Conservation (phyloP, 2,329 filamentous ascomycete genomes). For the Aspergillus floridensis region DNA sequence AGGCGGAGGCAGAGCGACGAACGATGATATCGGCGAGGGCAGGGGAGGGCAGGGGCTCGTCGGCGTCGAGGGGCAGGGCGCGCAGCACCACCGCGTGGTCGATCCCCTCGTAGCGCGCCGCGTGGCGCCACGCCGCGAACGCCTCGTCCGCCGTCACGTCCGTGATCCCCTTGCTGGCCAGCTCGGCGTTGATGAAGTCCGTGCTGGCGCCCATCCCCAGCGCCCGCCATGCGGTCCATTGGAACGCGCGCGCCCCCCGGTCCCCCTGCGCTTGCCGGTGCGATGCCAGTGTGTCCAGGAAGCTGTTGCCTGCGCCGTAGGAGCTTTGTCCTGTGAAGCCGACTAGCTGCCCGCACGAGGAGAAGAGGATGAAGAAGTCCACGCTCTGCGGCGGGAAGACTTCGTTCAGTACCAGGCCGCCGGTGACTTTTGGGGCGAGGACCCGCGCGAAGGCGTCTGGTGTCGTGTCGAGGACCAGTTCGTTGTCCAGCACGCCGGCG, state of each 20-base stretch:
- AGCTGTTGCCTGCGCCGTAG: conserved; percentile 8
- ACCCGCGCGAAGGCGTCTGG: conserved; percentile 1
- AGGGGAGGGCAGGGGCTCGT: conserved; percentile 25
- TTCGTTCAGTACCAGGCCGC: not conserved
- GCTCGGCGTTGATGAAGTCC: conserved; percentile 42
- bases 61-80: conserved; percentile 28
- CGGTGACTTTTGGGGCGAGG: conserved; percentile 5
- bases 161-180: conserved; percentile 44
- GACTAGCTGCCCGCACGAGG: conserved; percentile 10
- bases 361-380: conserved; percentile 10
- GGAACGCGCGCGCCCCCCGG: conserved; percentile 5
- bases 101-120: conserved; percentile 32
- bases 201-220: conserved; percentile 33
- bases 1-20: not conserved
- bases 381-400: conserved; percentile 5
- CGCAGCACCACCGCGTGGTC: conserved; percentile 43
- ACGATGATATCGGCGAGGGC: conserved; percentile 15
- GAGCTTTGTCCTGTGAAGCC: conserved; percentile 8
- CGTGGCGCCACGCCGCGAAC: conserved; percentile 44
- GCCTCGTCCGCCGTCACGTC: conserved; percentile 43
- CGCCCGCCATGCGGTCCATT: conserved; percentile 12
- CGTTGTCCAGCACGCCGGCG: conserved; percentile 5
- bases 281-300: conserved; percentile 8
- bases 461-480: not conserved
- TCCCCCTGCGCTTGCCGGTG: conserved; percentile 5